Conservation (phyloP, 805 yeast species). For the Yamadazyma nakazawae region DNA sequence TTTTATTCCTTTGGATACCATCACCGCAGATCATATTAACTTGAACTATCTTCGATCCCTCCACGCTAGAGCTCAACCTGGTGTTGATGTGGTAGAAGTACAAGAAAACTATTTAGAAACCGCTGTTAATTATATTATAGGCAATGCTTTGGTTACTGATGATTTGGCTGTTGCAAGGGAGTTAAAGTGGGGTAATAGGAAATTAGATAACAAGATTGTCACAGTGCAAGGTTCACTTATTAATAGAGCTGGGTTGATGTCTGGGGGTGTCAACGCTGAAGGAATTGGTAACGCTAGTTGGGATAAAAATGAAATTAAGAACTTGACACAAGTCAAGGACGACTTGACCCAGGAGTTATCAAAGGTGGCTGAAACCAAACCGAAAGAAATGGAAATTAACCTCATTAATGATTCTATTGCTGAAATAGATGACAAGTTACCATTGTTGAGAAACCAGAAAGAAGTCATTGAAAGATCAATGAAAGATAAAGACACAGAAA, state of each 20-base stretch:
- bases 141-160: constrained; percentile 77
- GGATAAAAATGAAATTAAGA: constrained; percentile 67
- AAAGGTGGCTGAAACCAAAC: constrained; percentile 45
- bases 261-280: constrained; percentile 73
- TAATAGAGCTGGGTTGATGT: constrained; percentile 84
- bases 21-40: constrained; percentile 51
- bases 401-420: constrained; percentile 48
- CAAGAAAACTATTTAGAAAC: constrained; percentile 61
- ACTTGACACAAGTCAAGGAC: constrained; percentile 50
- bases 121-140: constrained; percentile 78
- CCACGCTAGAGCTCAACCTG: constrained; percentile 58
- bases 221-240: constrained; percentile 82
- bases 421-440: constrained; percentile 38
- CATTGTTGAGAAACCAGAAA: constrained; percentile 43
- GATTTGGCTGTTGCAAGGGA: constrained; percentile 62
- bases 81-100: constrained; percentile 68
- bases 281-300: constrained; percentile 43
- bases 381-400: constrained; percentile 56
- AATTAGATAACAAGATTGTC: constrained; percentile 61
- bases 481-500: constrained; percentile 47
- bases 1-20: constrained; percentile 83
- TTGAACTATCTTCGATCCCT: constrained; percentile 53
- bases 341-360: constrained; percentile 49
- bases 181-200: constrained; percentile 62
- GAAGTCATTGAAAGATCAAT: constrained; percentile 43